Evolutionary conservation across 2,329 filamentous ascomycete genomes (phyloP), one percentile per base, ranked within the genome.

Genomic region (Nannizziopsis barbatae): DNA sequence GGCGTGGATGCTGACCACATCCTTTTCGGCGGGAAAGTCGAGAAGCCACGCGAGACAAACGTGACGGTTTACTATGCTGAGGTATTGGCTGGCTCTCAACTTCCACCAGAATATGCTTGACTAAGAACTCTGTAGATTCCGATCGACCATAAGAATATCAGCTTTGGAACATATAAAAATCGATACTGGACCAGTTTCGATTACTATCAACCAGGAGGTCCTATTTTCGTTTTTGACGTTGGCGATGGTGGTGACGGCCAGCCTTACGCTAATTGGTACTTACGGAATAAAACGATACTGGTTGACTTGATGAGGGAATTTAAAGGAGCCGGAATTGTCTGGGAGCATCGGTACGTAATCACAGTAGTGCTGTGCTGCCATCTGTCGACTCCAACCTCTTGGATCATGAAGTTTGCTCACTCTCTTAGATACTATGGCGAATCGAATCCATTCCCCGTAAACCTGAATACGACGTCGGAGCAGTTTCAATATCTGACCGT

Each of bases 161-260:
- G 69, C 22, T 7, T 27, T 50, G 71, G 63, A 14, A 78, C 73
- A 1, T 78, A 77, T 57, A 66, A 67, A 42, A 75, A 77, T 58
- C 68, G 74, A 41, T 79, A 75, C 57, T 76, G 73, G 56, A 73
- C 76, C 41, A 74, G 74, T 52, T 64, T 67, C 4, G 68, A 69
- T 0, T 75, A 76, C 58, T 78, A 77, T 56, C 69, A 73, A 52
- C 65, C 74, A 10, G 75, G 75, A 14, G 74, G 74, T 0, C 75
- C 73, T 1, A 65, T 75, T 0, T 70, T 71, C 51, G 55, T 74
- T 6, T 73, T 71, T 53, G 69, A 75, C 55, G 64, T 62, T 6
- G 73, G 73, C 33, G 73, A 75, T 55, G 62, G 65, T 1, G 60
- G 57, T 30, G 71, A 62, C 2, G 63, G 67, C 35, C 60, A 58